phyloP scores from a whole-genome alignment of 2,329 filamentous ascomycete species.

The Coniella vitis region DNA sequence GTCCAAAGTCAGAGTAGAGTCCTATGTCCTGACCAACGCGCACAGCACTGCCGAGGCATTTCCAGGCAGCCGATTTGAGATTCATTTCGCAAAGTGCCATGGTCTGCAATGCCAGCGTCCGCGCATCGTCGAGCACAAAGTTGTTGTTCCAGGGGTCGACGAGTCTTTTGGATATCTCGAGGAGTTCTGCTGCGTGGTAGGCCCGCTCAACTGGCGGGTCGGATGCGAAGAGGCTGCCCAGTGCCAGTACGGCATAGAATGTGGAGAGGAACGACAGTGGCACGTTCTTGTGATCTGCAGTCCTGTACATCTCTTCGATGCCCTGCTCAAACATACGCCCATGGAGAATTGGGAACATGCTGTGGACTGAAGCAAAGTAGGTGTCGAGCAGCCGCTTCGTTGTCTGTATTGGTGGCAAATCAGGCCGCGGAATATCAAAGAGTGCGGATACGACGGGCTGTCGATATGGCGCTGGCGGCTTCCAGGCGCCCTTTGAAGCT shows the following conservation, averaged over 20 bases:
- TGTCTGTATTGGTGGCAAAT: conserved; percentile 62
- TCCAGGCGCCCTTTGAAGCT: conserved; percentile 73
- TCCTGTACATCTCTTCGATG: conserved; percentile 70
- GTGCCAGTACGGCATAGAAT: conserved; percentile 77
- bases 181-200: conserved; percentile 51
- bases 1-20: conserved; percentile 67
- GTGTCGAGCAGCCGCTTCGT: conserved; percentile 67
- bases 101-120: conserved; percentile 64
- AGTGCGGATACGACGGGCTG: conserved; percentile 37
- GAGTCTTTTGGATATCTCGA: conserved; percentile 63
- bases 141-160: conserved; percentile 80
- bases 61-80: conserved; percentile 75
- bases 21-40: conserved; percentile 78
- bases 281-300: conserved; percentile 51
- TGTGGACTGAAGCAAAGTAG: conserved; percentile 72
- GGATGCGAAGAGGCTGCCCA: conserved; percentile 67
- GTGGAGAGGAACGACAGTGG: conserved; percentile 69
- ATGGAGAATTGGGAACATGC: conserved; percentile 77
- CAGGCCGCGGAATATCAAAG: conserved; percentile 50
- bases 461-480: conserved; percentile 64
- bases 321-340: conserved; percentile 76
- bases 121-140: conserved; percentile 67
- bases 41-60: conserved; percentile 75
- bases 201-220: conserved; percentile 48
- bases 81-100: conserved; percentile 83